Evolutionary conservation across 2,329 filamentous ascomycete genomes (phyloP), one percentile per base, ranked within the genome.

Genomic region (Sarocladium brachiariae): DNA sequence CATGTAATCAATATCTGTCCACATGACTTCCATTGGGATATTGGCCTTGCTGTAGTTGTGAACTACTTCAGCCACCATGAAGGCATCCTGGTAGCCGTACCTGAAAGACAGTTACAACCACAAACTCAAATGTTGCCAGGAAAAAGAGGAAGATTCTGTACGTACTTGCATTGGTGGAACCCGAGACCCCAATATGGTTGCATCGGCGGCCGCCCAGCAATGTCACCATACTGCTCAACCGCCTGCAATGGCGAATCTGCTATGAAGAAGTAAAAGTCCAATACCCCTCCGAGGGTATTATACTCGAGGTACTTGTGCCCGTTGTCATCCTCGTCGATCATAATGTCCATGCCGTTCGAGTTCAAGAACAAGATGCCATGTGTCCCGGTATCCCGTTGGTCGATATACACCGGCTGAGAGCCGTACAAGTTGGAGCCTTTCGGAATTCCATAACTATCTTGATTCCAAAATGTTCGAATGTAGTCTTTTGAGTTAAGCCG

Each of bases 141-240:
- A 4, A 11, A 33, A 47, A 16, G 23, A 30, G 9, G 19, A 14
- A 19, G n/a, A n/a, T n/a, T n/a, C n/a, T 34, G 25, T 18, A 25
- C 54, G 27, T 81, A 64, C 49, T 62, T 58, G 58, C 87, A 92
- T 63, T 95, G 88, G 56, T 95, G 89, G 62, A 78, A 92, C 1
- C 89, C 89, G 53, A 95, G 81, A 0, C 84, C 81, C 74, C 81
- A 92, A 68, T 93, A 93, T 57, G 87, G 83, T 61, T 91, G 85
- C 80, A 92, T 83, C 0, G 83, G 83, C 1, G 88, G 87, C 4
- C 87, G 69, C 0, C 88, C 87, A 49, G 84, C 72, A 2, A 83
- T 78, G 51, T 70, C 65, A 55, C 87, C 83, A 61, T 92, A 93
- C 34, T 85, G 76, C 62, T 80, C 81, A 14, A 81, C 87, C 21